Evolutionary conservation across 805 yeast species (phyloP).

Genomic region (Saccharomycopsis javanensis): DNA sequence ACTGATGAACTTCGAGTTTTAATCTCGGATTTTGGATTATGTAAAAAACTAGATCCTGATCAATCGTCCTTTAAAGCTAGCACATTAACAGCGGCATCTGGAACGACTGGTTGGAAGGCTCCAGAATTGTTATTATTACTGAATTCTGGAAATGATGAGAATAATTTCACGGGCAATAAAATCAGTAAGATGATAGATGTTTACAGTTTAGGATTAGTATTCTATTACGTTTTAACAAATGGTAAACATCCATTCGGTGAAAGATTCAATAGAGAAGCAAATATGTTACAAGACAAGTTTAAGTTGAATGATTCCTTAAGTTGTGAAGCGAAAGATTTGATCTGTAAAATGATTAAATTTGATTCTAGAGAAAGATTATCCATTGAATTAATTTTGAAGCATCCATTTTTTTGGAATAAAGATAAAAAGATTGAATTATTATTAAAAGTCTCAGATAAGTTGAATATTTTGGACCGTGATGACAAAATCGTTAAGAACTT

Average conservation of each 20-base stretch:
- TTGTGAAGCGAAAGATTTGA: slow-evolving; percentile 63
- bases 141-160: background rate
- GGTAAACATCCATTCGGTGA: slow-evolving; percentile 97
- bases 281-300: slow-evolving; percentile 62
- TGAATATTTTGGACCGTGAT: slow-evolving; percentile 75
- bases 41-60: slow-evolving; percentile 83
- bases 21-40: slow-evolving; percentile 92
- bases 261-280: slow-evolving; percentile 76
- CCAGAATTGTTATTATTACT: slow-evolving; percentile 58
- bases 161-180: slow-evolving; percentile 29
- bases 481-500: slow-evolving; percentile 45
- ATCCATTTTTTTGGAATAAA: slow-evolving; percentile 81
- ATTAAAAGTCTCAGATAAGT: slow-evolving; percentile 80
- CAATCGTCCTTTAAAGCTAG: slow-evolving; percentile 92
- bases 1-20: slow-evolving; percentile 42
- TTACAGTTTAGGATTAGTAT: slow-evolving; percentile 91
- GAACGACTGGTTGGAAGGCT: slow-evolving; percentile 98
- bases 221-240: slow-evolving; percentile 70
- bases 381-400: slow-evolving; percentile 56
- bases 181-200: slow-evolving; percentile 73
- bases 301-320: slow-evolving; percentile 30
- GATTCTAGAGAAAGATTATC: slow-evolving; percentile 67
- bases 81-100: slow-evolving; percentile 86
- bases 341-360: slow-evolving; percentile 56
- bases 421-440: slow-evolving; percentile 74